Evolutionary conservation across 1,139 yeast species (phyloP).

Genomic region (Meyerozyma guilliermondii): DNA sequence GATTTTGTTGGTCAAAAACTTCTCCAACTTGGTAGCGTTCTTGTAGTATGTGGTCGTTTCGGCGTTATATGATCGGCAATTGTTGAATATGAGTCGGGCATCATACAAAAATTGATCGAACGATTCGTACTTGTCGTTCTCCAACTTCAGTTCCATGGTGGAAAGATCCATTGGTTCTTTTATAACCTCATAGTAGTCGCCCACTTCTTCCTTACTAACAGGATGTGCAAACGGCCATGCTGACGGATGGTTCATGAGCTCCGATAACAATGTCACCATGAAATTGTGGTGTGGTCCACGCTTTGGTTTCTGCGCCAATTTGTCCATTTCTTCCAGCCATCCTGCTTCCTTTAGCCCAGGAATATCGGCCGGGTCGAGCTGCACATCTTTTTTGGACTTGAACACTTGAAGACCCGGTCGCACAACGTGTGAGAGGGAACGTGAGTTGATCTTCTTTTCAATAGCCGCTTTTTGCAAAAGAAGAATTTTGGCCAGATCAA

Average conservation of each 20-base stretch:
- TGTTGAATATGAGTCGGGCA: conserved; percentile 77
- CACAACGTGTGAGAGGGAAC: conserved; percentile 75
- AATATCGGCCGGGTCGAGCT: conserved; percentile 62
- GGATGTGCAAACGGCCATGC: conserved; percentile 99
- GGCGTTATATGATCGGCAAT: conserved; percentile 85
- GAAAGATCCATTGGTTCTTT: conserved; percentile 98
- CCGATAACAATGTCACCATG: conserved; percentile 83
- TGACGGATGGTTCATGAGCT: conserved; percentile 88
- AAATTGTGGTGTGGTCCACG: conserved; percentile 93
- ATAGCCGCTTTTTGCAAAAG: conserved; percentile 89
- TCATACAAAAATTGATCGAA: conserved; percentile 93
- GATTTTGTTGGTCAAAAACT: conserved; percentile 73
- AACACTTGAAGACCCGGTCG: conserved; percentile 79
- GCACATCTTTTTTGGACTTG: conserved; percentile 44
- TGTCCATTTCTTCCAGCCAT: conserved; percentile 98
- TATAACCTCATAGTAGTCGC: conserved; percentile 92
- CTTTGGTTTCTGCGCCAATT: conserved; percentile 89
- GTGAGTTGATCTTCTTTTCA: conserved; percentile 72
- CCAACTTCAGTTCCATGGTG: conserved; percentile 91
- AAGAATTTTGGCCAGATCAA: conserved; percentile 83
- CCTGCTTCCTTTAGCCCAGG: conserved; percentile 93
- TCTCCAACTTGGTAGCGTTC: conserved; percentile 89
- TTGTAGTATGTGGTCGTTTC: conserved; percentile 86
- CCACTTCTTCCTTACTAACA: conserved; percentile 89
- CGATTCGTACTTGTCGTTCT: conserved; percentile 83